phyloP scores from a whole-genome alignment of 306 rosid species.

The Medicago lupulina region DNA sequence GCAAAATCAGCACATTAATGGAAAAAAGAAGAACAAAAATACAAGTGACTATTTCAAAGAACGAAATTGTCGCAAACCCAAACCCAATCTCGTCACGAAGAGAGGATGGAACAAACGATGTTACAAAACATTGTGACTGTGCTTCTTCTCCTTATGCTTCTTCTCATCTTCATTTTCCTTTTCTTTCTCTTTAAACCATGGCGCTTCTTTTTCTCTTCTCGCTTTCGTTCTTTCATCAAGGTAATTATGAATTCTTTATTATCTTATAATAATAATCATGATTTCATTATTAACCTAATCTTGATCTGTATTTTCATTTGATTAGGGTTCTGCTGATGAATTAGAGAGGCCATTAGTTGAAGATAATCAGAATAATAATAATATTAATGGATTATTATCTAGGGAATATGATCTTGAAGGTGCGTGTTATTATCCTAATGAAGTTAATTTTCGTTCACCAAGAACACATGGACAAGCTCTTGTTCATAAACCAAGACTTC shows the following conservation, averaged over 20 bases:
- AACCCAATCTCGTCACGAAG: constrained; percentile 54
- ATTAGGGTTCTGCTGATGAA: constrained; percentile 61
- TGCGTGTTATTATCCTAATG: constrained; percentile 62
- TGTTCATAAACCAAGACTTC: constrained; percentile 74
- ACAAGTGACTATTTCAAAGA: constrained; percentile 76
- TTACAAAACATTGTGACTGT: constrained; percentile 66
- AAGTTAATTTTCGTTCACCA: constrained; percentile 69
- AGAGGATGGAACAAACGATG: constrained; percentile 64
- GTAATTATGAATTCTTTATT: neutral
- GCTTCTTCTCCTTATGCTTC: constrained; percentile 83
- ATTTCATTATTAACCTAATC: constrained; percentile 35
- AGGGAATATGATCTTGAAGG: constrained; percentile 90
- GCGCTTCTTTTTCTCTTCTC: constrained; percentile 75
- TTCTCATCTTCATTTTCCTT: constrained; percentile 72
- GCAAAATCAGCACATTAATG: neutral
- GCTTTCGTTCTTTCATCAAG: constrained; percentile 47
- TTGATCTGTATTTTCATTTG: constrained; percentile 29
- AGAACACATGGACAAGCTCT: constrained; percentile 63
- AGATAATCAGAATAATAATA: constrained; percentile 43
- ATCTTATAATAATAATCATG: neutral
- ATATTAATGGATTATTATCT: constrained; percentile 62
- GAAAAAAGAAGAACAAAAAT: neutral
- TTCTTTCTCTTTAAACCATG: constrained; percentile 90
- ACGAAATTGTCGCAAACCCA: constrained; percentile 82
- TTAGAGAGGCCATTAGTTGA: constrained; percentile 86